phyloP scores from a whole-genome alignment of 345 rosid genomes.

The Turritis glabra region DNA sequence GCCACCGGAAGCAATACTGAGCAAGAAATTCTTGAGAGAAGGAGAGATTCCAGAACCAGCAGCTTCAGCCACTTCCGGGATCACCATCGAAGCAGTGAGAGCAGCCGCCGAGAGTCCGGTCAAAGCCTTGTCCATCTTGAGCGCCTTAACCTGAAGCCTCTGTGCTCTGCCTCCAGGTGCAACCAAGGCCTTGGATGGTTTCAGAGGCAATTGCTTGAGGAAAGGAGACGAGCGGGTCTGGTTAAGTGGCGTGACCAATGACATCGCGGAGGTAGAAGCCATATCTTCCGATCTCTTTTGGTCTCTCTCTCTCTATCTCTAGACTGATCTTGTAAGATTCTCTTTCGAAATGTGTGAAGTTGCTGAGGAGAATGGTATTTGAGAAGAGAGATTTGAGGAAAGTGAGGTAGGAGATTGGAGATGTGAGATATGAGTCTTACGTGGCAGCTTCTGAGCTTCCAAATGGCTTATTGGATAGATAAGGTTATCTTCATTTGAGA shows the following conservation, averaged over 20 bases:
- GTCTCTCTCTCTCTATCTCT: background rate
- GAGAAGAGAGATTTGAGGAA: conserved; percentile 18
- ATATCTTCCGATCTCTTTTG: conserved; percentile 32
- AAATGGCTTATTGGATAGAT: conserved; percentile 50
- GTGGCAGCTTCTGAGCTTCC: conserved; percentile 54
- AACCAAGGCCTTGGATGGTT: conserved; percentile 43
- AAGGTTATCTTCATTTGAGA: conserved; percentile 51
- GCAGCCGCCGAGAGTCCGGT: conserved; percentile 79
- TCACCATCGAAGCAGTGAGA: conserved; percentile 70
- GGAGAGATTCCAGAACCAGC: conserved; percentile 69
- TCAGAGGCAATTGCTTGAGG: conserved; percentile 61
- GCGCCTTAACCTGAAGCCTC: conserved; percentile 52
- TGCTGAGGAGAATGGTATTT: conserved; percentile 26
- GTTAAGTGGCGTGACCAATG: conserved; percentile 68
- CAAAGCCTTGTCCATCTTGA: conserved; percentile 69
- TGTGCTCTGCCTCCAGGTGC: conserved; percentile 33
- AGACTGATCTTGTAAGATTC: background rate
- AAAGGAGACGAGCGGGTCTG: conserved; percentile 48
- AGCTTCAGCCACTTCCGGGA: conserved; percentile 80
- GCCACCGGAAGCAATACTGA: conserved; percentile 81
- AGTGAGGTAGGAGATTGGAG: conserved; percentile 15
- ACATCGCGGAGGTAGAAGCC: conserved; percentile 77
- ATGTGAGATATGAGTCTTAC: conserved; percentile 40
- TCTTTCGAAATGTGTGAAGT: conserved; percentile 6
- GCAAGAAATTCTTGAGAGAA: conserved; percentile 93